Conservation (phyloP, 1,284 basidiomycete species). For the Leucoagaricus sp. region DNA sequence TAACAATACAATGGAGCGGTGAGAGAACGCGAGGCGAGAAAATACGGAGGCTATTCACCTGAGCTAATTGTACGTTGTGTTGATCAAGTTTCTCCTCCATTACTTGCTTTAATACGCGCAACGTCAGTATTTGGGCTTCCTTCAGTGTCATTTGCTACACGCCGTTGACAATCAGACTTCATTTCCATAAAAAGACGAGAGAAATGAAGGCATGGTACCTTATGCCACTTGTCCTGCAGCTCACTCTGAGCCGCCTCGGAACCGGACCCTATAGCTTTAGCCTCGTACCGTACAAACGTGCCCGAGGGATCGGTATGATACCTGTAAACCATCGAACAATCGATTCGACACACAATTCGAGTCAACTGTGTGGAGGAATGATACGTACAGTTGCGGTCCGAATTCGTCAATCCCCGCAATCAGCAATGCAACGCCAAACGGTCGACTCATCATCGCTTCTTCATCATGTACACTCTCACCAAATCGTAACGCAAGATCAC, state of each 20-base stretch:
- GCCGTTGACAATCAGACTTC: constrained; percentile 13
- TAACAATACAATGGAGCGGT: constrained; percentile 7
- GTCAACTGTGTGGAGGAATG: background rate
- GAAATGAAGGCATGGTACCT: constrained; percentile 50
- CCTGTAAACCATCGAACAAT: constrained; percentile 41
- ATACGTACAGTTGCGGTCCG: constrained; percentile 86
- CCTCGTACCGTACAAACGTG: constrained; percentile 95
- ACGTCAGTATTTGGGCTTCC: constrained; percentile 86
- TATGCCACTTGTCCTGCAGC: constrained; percentile 97
- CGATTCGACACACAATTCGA: constrained; percentile 5
- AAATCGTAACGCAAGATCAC: constrained; percentile 95
- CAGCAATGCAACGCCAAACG: constrained; percentile 96
- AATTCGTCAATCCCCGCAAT: constrained; percentile 97
- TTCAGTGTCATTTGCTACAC: constrained; percentile 88
- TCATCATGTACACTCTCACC: constrained; percentile 99
- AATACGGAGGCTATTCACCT: constrained; percentile 50
- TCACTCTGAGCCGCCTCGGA: constrained; percentile 98
- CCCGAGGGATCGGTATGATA: constrained; percentile 99
- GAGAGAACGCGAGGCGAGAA: background rate
- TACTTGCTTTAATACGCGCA: constrained; percentile 96
- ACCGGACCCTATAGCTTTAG: constrained; percentile 98
- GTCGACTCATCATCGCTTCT: constrained; percentile 99
- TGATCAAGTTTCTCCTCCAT: constrained; percentile 99
- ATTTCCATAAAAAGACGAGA: constrained; percentile 3
- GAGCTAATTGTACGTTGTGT: constrained; percentile 97